phyloP scores from a whole-genome alignment of 2,329 filamentous ascomycete species.

The Aureobasidium pullulans region DNA sequence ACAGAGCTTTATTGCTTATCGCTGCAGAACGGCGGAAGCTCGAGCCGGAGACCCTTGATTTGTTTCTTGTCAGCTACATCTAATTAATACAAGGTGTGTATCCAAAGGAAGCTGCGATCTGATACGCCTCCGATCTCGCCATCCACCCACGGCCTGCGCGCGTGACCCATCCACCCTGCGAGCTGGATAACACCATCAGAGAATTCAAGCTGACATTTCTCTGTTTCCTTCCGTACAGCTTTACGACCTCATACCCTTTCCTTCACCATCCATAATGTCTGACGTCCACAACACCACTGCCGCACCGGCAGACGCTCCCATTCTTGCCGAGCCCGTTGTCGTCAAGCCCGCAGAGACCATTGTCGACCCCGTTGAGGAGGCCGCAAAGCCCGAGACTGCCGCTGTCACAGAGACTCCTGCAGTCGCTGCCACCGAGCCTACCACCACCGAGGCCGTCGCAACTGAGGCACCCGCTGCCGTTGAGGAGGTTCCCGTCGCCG shows the following conservation, averaged over 20 bases:
- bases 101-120: background rate
- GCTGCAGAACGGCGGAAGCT: conserved; percentile 8
- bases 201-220: conserved; percentile 3
- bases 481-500: conserved; percentile 25
- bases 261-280: conserved; percentile 21
- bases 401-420: conserved; percentile 13
- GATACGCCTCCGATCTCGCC: background rate
- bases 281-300: conserved; percentile 17
- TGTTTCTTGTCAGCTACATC: conserved; percentile 8
- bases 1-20: conserved; percentile 11
- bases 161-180: background rate
- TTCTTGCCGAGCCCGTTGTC: conserved; percentile 14
- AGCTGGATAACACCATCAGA: background rate
- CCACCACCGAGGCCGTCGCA: background rate
- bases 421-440: conserved; percentile 4
- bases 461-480: conserved; percentile 28
- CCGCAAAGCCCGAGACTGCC: conserved; percentile 10
- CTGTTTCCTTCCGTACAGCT: conserved; percentile 4
- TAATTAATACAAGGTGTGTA: conserved; percentile 14
- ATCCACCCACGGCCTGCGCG: background rate
- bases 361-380: conserved; percentile 1
- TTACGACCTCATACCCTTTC: conserved; percentile 8
- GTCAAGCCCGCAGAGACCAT: conserved; percentile 14
- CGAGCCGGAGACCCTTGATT: conserved; percentile 12
- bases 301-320: conserved; percentile 12